A percentile compares a stretch with the other conserved stretches of the same genome.
These are phyloP conservation scores for Chytriomyces sp. DNA, from an alignment of 192 early-diverging fungal genomes.

Conservation along the genomic window DNA sequence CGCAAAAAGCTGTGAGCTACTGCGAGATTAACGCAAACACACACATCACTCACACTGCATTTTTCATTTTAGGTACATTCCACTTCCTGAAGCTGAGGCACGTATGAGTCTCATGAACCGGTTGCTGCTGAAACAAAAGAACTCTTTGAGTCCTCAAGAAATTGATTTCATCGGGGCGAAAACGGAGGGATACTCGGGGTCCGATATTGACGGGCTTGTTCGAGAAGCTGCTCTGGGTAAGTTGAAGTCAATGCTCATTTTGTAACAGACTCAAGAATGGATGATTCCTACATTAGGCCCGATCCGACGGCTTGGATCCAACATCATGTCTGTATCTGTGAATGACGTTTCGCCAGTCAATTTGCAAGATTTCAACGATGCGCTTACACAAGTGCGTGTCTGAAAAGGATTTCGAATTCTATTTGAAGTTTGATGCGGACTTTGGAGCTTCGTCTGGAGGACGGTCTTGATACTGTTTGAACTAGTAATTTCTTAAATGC, in stretches of 20 bases:
- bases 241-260: no score
- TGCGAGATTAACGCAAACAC: background rate
- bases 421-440: slow-evolving; percentile 73
- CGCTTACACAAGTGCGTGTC: slow-evolving; percentile 83
- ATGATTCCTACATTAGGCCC: slow-evolving; percentile 58
- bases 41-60: background rate
- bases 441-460: slow-evolving; percentile 59
- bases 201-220: slow-evolving; percentile 87
- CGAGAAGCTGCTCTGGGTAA: slow-evolving; percentile 62
- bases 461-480: background rate
- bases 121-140: slow-evolving; percentile 62
- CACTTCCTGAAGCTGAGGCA: slow-evolving; percentile 78
- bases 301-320: slow-evolving; percentile 66
- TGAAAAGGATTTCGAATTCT: slow-evolving; percentile 75
- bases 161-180: slow-evolving; percentile 63
- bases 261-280: no score
- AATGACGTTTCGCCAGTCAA: slow-evolving; percentile 78
- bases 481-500: no score
- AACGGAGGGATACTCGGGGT: slow-evolving; percentile 84
- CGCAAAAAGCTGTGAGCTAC: slow-evolving; percentile 57
- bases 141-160: slow-evolving; percentile 64
- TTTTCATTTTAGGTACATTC: slow-evolving; percentile 66
- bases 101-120: slow-evolving; percentile 68
- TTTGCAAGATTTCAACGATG: slow-evolving; percentile 77
- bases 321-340: slow-evolving; percentile 56